Evolutionary conservation across 2,329 filamentous ascomycete species (phyloP), one percentile per base, ranked within the genome.

Genomic region (Lasiodiplodia citricola): DNA sequence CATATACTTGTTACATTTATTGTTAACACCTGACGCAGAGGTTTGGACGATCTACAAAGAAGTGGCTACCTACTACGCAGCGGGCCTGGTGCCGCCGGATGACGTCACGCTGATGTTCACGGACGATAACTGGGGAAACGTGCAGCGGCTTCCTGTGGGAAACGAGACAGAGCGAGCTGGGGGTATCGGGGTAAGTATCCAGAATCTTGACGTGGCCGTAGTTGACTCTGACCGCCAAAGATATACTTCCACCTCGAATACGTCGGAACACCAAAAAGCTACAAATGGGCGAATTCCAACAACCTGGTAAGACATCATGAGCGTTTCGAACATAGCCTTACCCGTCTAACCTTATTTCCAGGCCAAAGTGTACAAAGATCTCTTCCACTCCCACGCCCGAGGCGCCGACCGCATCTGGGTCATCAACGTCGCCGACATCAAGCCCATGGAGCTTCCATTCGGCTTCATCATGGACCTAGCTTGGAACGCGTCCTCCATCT

Each of bases 341-440:
- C 16, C n/a, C 60, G 5, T 5, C 28, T 52, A 2, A 14, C 10
- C 31, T 1, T 13, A 18, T 0, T 6, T 4, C n/a, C 23, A 51
- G 50, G 60, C 44, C n/a, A 64, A 54, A 35, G 52, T 47, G 2
- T 58, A 58, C 56, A 58, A 58, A 25, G 66, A 74, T 64, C 69
- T 74, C 3, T 54, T 44, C 4, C 71, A 72, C 21, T 71, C 71
- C 0, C 68, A 72, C n/a, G 50, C 60, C 55, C 55, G 71, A n/a
- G 66, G 70, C 18, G 72, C 72, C 2, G 69, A 71, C 44, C 71
- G 67, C 0, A 71, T 73, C 11, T 74, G 72, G 72, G 67, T 74
- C 6, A 70, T 74, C 60, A 74, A 74, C 54, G 72, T 73, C n/a
- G 73, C 71, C 25, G 73, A 74, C 55, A 72, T 74, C 52, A 74